Base-by-base conservation (phyloP, 148 eudicot species). In the Limonium bicolor region DNA sequence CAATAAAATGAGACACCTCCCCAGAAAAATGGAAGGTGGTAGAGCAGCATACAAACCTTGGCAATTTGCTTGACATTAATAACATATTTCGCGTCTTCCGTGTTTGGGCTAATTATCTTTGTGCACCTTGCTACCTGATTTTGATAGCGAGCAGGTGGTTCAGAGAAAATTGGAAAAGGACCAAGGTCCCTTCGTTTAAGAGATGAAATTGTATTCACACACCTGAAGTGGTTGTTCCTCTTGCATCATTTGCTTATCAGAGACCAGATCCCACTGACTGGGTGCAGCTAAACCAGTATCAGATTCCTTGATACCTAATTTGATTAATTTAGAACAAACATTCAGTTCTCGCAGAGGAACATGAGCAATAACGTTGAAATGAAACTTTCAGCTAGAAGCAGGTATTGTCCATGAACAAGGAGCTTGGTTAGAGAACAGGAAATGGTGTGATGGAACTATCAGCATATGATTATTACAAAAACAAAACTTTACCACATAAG, bases 201-300 rank as follows among this genome's bases (percentile, higher is more conserved):
- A 5, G 24, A 10, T n/a, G 13, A 27, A 21, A 16, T 6, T 2
- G 51, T 40, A 41, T 37, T 39, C 55, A 4, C 55, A 28, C 18
- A 85, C 99, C 92, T 92, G 95, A 38, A 92, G 90, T 36, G 99
- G 99, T 49, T 92, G 94, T 64, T 92, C 99, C 65, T 92, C 99
- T 66, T 85, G 94, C 95, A 92, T 85, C 99, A 90, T 90, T 68
- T 90, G 99, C 66, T 85, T 85, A 55, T 92, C 99, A 22, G 99
- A 76, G 23, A 82, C 99, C 56, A 92, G 88, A 64, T 92, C 94
- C 99, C 99, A 92, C 47, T 85, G 99, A 41, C 95, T 78, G 10
- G 99, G 99, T 31, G 94, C 77, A 60, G 99, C 99, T 44, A 92
- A 60, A 19, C 99, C 99, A 56, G 95, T 92, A 59, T 92, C 99